Evolutionary conservation across 306 rosid species (phyloP), one percentile per base, ranked within the genome.

Genomic region (Psophocarpus tetragonolobus): DNA sequence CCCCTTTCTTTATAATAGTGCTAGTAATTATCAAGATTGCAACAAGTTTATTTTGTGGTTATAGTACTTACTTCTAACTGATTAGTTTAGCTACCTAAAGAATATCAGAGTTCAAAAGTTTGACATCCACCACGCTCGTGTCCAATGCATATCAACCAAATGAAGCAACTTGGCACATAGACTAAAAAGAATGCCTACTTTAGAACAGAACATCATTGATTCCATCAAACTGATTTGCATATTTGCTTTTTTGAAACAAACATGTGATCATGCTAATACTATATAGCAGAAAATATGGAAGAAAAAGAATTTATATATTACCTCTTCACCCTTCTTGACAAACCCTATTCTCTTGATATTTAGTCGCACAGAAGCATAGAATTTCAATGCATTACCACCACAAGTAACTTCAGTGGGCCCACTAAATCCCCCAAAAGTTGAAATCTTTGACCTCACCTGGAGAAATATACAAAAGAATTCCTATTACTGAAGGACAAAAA

Each of bases 281-380:
- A 54, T 58, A 54, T 32, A 70, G 68, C 18, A 47, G 21, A 63
- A 36, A 35, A 53, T 21, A 61, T 41, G 48, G 24, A 38, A 50
- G 29, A 67, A 75, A 35, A 64, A 54, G 17, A 82, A 64, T 27
- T 12, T 7, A 76, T 48, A 62, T 63, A 78, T 35, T 88, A 90
- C 97, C 98, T 90, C 93, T 82, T 94, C 97, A 73, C 94, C 97
- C 84, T 92, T 94, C 93, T 88, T 90, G 74, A 94, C 50, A 80
- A 75, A 45, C 26, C 92, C 97, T 83, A 71, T 84, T 85, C 97
- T 86, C 78, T 51, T 87, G 26, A 94, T 79, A 83, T 92, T 87
- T 47, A 92, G 87, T 77, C 97, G 94, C 79, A 94, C 89, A 33
- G 97, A 94, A 80, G 98, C 97, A 87, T 94, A 92, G 73, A 90